Evolutionary conservation across 2,329 filamentous ascomycete species (phyloP), one percentile per base, ranked within the genome.

Genomic region (Pestalotiopsis sp.): DNA sequence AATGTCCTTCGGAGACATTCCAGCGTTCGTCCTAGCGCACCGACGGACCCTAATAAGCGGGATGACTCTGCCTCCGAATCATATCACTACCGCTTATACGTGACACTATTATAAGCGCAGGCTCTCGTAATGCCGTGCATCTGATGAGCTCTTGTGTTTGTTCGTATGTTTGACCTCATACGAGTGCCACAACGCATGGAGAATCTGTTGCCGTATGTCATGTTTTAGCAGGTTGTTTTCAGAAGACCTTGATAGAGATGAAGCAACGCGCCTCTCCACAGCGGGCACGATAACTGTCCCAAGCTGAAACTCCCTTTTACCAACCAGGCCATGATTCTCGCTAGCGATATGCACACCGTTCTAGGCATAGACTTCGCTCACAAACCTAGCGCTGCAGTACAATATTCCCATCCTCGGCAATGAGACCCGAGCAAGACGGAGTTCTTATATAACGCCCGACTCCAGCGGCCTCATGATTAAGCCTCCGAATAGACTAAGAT

Each of bases 11-110:
- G 45, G 45, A 52, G 45, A 52, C 45, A 52, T 52, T 52, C 4
- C 45, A 52, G 17, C 20, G 45, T 9, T 52, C 7, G n/a, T 14
- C 45, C 45, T 36, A 20, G 7, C 45, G 17, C 9, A n/a, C 45
- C 45, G 20, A 52, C 45, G 45, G n/a, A 9, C 45, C 41, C 27
- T 69, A 31, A 67, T 66, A 62, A 66, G 39, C 45, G 45, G 45
- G 45, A 52, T 52, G 20, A 52, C 20, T 52, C 7, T 17, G 17
- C 9, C 6, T 20, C 45, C 45, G 45, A 17, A 17, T n/a, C 7
- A 52, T n/a, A 9, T n/a, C 11, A 36, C 6, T 36, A 9, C 31
- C 31, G 31, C 31, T 36, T 36, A 36, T 9, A 36, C 31, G 27
- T 27, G 27, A 27, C 27, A 27, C 27, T 27, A 27, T 27, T 27